These are phyloP conservation scores for Fusarium sarcochroum DNA, from an alignment of 2,329 filamentous ascomycete species.

Conservation along the genomic window DNA sequence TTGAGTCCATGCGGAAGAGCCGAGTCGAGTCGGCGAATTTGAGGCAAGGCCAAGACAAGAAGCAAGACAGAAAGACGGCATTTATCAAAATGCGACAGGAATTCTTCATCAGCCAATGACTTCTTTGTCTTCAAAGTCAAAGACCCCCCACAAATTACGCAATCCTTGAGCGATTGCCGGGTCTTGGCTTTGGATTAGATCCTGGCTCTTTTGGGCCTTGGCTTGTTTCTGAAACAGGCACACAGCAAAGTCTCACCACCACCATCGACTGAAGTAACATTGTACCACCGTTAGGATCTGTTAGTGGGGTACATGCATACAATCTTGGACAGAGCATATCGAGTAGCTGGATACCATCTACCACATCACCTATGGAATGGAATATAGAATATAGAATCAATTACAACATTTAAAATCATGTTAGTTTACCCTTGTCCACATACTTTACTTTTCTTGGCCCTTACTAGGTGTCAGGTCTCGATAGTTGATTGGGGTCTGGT, in stretches of 20 bases:
- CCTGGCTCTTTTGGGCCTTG: conserved; percentile 18
- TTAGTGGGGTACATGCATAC: conserved; percentile 46
- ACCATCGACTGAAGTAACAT: conserved; percentile 8
- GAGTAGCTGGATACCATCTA: conserved; percentile 7
- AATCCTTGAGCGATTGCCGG: conserved; percentile 34
- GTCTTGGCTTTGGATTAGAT: conserved; percentile 30
- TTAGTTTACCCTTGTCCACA: background rate
- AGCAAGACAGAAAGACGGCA: background rate
- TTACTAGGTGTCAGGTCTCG: too few species aligned
- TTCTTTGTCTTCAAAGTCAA: conserved; percentile 1
- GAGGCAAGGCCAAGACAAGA: background rate
- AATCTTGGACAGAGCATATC: background rate
- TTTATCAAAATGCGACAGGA: background rate
- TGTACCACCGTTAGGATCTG: conserved; percentile 45
- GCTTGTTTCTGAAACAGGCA: conserved; percentile 40
- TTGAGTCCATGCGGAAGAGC: background rate
- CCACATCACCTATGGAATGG: conserved; percentile 2
- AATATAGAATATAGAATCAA: conserved; percentile 25
- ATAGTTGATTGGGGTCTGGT: too few species aligned
- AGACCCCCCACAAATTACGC: conserved; percentile 30
- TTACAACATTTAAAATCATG: background rate
- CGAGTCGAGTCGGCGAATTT: background rate
- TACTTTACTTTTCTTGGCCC: background rate
- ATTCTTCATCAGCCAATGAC: conserved; percentile 2
- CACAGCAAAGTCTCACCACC: conserved; percentile 24